Evolutionary conservation across 2,329 filamentous ascomycete species (phyloP).

Genomic region (Diplodia seriata): DNA sequence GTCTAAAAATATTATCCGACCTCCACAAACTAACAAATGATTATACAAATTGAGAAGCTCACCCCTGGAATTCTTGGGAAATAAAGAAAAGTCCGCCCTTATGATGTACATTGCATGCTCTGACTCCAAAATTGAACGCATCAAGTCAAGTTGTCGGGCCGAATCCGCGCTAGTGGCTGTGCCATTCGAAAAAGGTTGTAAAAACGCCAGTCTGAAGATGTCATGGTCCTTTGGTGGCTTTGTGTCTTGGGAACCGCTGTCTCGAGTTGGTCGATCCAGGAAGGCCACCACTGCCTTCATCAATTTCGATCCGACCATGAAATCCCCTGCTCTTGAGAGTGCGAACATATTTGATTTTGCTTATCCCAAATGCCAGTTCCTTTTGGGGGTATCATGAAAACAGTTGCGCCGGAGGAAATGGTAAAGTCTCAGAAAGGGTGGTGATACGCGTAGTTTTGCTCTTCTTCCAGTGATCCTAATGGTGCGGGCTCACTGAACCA

Average conservation of each 20-base stretch:
- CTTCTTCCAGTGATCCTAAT: conserved; percentile 29
- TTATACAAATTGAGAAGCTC: conserved; percentile 1
- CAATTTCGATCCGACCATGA: not conserved
- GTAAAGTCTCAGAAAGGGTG: conserved; percentile 25
- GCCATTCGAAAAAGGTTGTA: not conserved
- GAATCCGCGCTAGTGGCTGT: not conserved
- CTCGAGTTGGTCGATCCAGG: not conserved
- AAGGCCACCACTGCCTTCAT: not conserved
- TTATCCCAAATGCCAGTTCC: conserved; percentile 21
- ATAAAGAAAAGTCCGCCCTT: not conserved
- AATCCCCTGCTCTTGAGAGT: not conserved
- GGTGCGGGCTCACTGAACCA: conserved; percentile 21
- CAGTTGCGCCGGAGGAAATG: conserved; percentile 25
- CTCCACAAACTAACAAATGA: not conserved
- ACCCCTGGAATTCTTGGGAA: not conserved
- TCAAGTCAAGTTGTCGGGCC: not conserved
- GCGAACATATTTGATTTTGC: not conserved
- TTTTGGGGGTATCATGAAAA: conserved; percentile 33
- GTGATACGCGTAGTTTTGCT: conserved; percentile 24
- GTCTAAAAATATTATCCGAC: not conserved
- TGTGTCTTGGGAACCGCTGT: not conserved
- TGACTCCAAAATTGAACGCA: not conserved
- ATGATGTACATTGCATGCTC: not conserved
- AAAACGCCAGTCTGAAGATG: not conserved
- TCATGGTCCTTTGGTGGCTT: not conserved